Conservation (phyloP, 192 early-diverging fungal species). For the Backusella psychrophila region DNA sequence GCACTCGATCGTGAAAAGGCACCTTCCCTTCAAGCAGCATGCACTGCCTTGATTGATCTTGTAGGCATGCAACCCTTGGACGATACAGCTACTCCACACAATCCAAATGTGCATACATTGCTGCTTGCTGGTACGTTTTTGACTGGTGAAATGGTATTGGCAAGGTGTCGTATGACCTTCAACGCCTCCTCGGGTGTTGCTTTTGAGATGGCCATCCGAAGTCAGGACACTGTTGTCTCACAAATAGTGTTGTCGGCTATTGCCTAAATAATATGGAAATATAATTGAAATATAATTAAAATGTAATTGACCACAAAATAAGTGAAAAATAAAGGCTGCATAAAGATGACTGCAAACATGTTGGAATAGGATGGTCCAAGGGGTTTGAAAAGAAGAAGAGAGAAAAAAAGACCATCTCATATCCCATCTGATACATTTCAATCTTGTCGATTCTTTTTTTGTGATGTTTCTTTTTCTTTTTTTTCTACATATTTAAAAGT, state of each 20-base stretch:
- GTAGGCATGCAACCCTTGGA: slow-evolving; percentile 89
- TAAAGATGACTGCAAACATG: not conserved
- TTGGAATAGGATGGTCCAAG: not conserved
- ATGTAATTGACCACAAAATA: not conserved
- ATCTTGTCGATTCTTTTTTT: not conserved
- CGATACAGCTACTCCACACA: slow-evolving; percentile 65
- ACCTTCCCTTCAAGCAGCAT: slow-evolving; percentile 68
- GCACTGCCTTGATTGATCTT: slow-evolving; percentile 65
- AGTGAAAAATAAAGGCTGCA: not conserved
- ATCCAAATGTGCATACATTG: slow-evolving; percentile 80
- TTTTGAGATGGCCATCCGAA: slow-evolving; percentile 86
- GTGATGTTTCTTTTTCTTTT: not conserved
- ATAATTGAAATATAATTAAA: no score
- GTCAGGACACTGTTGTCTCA: slow-evolving; percentile 61
- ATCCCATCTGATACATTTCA: not conserved
- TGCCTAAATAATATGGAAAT: slow-evolving; percentile 37
- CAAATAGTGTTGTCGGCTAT: slow-evolving; percentile 80
- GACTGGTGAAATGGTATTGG: slow-evolving; percentile 72
- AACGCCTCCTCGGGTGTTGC: slow-evolving; percentile 82
- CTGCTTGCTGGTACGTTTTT: slow-evolving; percentile 85
- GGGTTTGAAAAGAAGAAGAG: not conserved
- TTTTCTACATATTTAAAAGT: not conserved
- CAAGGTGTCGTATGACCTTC: slow-evolving; percentile 87
- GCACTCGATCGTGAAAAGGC: slow-evolving; percentile 73
- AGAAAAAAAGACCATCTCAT: not conserved